Evolutionary conservation across 352 stramenopile species (phyloP).

Genomic region (Pythium myriotylum): DNA sequence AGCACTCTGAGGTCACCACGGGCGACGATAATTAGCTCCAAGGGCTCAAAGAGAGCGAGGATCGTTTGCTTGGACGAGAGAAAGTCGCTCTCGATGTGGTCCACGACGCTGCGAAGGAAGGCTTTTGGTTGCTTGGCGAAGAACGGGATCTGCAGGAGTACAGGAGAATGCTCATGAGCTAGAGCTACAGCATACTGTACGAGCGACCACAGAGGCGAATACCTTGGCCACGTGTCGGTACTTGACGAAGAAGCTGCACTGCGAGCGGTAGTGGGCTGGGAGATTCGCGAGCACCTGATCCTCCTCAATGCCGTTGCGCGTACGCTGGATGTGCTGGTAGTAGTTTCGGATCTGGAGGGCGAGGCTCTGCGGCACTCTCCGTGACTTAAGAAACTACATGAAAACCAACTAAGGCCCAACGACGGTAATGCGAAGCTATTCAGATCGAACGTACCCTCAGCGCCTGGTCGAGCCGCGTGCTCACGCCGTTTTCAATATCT

Average conservation of each 20-base stretch:
- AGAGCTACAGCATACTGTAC: too few relatives aligned
- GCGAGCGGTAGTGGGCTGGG: conserved; percentile 25
- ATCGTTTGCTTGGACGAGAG: conserved; percentile 24
- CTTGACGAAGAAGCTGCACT: conserved; percentile 32
- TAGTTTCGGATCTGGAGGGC: conserved; percentile 47
- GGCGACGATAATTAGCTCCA: conserved; percentile 31
- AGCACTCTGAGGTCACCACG: conserved; percentile 25
- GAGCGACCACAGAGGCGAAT: not conserved
- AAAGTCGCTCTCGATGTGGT: conserved; percentile 30
- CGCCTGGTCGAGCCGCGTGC: conserved; percentile 56
- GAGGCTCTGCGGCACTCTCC: conserved; percentile 43
- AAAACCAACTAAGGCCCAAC: not conserved
- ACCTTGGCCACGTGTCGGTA: conserved; percentile 29
- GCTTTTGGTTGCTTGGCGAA: conserved; percentile 28
- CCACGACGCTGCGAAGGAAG: conserved; percentile 28
- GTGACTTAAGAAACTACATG: conserved; percentile 44
- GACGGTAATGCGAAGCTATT: too few relatives aligned
- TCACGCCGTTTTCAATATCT: conserved; percentile 60
- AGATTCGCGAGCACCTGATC: conserved; percentile 24
- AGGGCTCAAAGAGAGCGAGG: conserved; percentile 14
- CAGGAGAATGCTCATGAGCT: too few relatives aligned
- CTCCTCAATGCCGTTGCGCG: conserved; percentile 41
- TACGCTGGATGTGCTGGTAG: conserved; percentile 75
- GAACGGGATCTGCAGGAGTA: conserved; percentile 27
- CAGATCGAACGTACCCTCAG: conserved; percentile 24